Conservation (phyloP, 1,284 basidiomycete genomes). For the Cystobasidium pallidum region DNA sequence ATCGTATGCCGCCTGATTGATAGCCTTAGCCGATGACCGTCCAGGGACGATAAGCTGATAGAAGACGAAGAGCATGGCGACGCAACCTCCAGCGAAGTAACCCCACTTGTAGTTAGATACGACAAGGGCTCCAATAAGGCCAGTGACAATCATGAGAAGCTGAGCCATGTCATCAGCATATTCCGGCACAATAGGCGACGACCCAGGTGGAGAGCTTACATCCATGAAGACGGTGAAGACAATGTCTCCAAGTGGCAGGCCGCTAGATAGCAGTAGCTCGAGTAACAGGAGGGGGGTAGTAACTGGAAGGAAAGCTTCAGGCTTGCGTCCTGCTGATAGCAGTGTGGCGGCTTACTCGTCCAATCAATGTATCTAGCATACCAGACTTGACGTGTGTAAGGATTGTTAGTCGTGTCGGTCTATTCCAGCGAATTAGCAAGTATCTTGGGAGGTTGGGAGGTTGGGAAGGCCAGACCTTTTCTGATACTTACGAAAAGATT, state of each 20-base stretch:
- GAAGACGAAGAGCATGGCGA: conserved; percentile 62
- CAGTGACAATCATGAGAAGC: conserved; percentile 60
- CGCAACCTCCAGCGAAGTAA: conserved; percentile 61
- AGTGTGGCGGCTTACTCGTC: conserved; percentile 57
- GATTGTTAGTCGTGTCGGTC: conserved; percentile 50
- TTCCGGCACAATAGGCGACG: neutral
- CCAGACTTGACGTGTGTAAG: conserved; percentile 63
- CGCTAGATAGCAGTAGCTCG: conserved; percentile 62
- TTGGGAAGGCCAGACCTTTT: too few relatives aligned
- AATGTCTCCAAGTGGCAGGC: conserved; percentile 63
- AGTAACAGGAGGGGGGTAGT: conserved; percentile 65
- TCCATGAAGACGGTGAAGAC: conserved; percentile 64
- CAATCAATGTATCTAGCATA: conserved; percentile 66
- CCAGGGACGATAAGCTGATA: conserved; percentile 57
- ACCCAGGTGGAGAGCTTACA: conserved; percentile 52
- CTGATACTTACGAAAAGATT: conserved; percentile 44
- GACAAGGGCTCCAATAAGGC: conserved; percentile 63
- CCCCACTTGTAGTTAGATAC: conserved; percentile 63
- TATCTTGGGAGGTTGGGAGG: too few relatives aligned
- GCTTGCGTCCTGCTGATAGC: too few relatives aligned
- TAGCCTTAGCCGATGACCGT: conserved; percentile 56
- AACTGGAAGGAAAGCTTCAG: conserved; percentile 51
- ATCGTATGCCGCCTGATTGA: conserved; percentile 57
- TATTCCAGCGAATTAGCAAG: conserved; percentile 17
- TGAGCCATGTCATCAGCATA: neutral